Evolutionary conservation across 2,329 filamentous ascomycete species (phyloP), one percentile per base, ranked within the genome.

Genomic region (Pseudogymnoascus sp.): DNA sequence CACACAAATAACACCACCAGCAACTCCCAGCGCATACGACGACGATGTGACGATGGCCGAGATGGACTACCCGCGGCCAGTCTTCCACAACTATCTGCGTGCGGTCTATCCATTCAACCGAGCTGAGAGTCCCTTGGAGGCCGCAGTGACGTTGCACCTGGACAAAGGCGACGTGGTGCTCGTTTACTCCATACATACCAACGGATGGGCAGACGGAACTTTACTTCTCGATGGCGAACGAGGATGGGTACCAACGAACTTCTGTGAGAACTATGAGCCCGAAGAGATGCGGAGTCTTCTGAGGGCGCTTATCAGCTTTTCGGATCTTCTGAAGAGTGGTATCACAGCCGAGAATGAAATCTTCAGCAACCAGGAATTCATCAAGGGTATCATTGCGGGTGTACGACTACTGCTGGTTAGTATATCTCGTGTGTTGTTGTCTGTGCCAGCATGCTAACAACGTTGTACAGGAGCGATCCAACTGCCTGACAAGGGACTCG

Each of bases 161-260:
- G 90, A 90, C 69, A 88, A 94, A 72, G 94, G 94, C 64, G 94
- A 99, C 71, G 85, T 99, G 59, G 88, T 99, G 62, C 78, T 99
- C 64, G 89, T 99, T 21, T 94, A 99, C 75, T 97, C 94, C 3
- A 90, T 97, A 68, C 94, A 99, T 75, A 94, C 91, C 65, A 99
- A 97, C 77, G 94, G 94, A 69, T 99, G 94, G 94, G 94, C 94
- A 33, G 94, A 99, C 74, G 94, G 94, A 61, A 99, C 94, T 0
- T 80, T 97, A 42, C 78, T 99, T 65, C 83, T 88, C 23, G 91
- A 92, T 2, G 93, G 93, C 25, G 89, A 89, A 60, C 84, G 94
- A 69, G 94, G 94, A 66, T 99, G 94, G 94, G 79, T 99, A 65
- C 94, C 94, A 2, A 99, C 94, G 7, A 99, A 99, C 75, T 99